Conservation (phyloP, 2,329 filamentous ascomycete species). For the Penicillium rolfsii region DNA sequence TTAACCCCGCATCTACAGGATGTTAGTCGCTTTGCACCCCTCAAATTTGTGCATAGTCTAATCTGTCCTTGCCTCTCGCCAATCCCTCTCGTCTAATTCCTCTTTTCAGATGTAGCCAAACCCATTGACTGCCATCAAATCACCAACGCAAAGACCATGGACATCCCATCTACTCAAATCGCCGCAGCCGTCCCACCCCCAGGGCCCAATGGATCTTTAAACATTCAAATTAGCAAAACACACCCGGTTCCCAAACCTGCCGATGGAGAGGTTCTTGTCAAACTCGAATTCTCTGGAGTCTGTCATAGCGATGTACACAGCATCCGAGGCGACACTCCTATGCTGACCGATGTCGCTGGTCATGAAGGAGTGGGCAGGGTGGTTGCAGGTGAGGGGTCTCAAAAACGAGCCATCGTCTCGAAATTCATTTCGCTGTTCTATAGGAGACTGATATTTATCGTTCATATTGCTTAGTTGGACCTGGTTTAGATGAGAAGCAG, state of each 20-base stretch:
- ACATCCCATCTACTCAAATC: conserved; percentile 33
- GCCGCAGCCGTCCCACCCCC: conserved; percentile 37
- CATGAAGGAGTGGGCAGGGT: conserved; percentile 53
- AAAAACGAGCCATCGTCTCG: not conserved
- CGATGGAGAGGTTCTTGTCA: conserved; percentile 50
- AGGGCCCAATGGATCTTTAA: conserved; percentile 24
- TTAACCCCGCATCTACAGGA: conserved; percentile 23
- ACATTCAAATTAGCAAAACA: conserved; percentile 31
- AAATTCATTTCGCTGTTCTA: not conserved
- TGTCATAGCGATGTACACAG: conserved; percentile 55
- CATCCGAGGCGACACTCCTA: conserved; percentile 46
- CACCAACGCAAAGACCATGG: conserved; percentile 12
- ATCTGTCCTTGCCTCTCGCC: not conserved
- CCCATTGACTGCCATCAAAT: not conserved
- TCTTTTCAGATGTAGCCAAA: not conserved
- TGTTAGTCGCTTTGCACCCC: not conserved
- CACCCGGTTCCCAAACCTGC: conserved; percentile 43
- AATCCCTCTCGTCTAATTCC: not conserved
- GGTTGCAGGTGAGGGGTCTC: conserved; percentile 34
- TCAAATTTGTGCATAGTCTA: not conserved
- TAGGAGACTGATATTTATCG: not conserved
- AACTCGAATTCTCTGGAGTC: conserved; percentile 53
- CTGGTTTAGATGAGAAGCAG: conserved; percentile 28
- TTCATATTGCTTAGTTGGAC: conserved; percentile 29
- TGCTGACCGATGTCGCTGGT: conserved; percentile 52